A percentile compares a stretch with the other conserved stretches of the same genome.
Conservation (phyloP, 805 yeast species). For the Pichia manshurica region DNA sequence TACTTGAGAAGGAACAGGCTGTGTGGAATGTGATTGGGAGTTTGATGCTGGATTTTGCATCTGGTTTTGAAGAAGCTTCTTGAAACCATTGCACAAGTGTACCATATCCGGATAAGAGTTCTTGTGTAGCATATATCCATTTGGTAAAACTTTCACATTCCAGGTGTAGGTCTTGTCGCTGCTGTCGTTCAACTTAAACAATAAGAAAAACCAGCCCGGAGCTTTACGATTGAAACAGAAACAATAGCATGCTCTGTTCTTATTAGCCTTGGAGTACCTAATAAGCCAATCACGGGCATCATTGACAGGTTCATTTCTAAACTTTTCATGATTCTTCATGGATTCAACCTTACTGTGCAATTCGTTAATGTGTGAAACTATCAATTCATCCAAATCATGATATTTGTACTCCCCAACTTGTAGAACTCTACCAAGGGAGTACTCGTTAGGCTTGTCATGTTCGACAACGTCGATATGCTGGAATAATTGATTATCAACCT, state of each 20-base stretch:
- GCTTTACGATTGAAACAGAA: constrained; percentile 84
- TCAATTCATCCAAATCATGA: constrained; percentile 88
- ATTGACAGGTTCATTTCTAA: constrained; percentile 68
- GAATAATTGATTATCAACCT: constrained; percentile 82
- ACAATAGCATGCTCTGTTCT: constrained; percentile 82
- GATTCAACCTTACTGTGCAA: constrained; percentile 78
- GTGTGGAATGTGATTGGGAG: neutral
- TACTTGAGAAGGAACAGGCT: neutral
- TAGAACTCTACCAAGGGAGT: constrained; percentile 50
- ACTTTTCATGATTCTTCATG: constrained; percentile 82
- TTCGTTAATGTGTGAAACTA: constrained; percentile 80
- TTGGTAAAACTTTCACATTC: constrained; percentile 87
- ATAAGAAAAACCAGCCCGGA: constrained; percentile 89
- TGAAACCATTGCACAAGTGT: constrained; percentile 90
- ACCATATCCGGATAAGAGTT: constrained; percentile 87
- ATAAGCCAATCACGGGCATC: constrained; percentile 86
- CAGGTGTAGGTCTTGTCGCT: constrained; percentile 67
- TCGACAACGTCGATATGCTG: constrained; percentile 90
- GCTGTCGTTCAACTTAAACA: constrained; percentile 72
- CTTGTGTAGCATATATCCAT: constrained; percentile 74
- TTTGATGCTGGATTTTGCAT: constrained; percentile 16
- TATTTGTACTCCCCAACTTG: constrained; percentile 64
- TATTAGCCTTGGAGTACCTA: constrained; percentile 85
- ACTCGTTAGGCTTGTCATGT: constrained; percentile 59
- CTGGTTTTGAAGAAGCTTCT: constrained; percentile 38